Evolutionary conservation across 148 eudicot species (phyloP).

Genomic region (Vaccinium darrowii): DNA sequence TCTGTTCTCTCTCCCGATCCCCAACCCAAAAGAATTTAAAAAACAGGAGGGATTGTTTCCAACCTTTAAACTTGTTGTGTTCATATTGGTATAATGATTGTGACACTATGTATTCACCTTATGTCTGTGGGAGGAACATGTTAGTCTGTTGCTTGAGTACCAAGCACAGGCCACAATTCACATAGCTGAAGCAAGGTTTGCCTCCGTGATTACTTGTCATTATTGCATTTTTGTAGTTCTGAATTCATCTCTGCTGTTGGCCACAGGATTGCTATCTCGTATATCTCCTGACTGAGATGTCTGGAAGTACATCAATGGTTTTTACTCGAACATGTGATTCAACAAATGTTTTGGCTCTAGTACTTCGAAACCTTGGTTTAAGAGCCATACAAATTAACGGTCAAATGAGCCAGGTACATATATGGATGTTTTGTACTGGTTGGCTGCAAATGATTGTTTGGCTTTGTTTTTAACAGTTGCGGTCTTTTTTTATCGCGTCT

Average conservation of each 20-base stretch:
- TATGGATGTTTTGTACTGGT: not conserved
- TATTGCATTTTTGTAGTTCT: not conserved
- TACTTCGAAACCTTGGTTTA: constrained; percentile 84
- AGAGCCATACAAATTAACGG: constrained; percentile 88
- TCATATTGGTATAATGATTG: not conserved
- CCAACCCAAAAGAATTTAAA: not conserved
- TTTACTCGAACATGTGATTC: constrained; percentile 83
- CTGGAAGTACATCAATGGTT: constrained; percentile 74
- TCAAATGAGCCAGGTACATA: constrained; percentile 69
- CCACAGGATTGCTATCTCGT: constrained; percentile 82
- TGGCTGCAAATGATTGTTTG: not conserved
- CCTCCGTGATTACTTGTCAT: not conserved
- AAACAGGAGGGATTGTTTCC: not conserved
- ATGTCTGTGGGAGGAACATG: not conserved
- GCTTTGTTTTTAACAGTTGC: not conserved
- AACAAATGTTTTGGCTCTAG: constrained; percentile 56
- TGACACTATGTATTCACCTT: not conserved
- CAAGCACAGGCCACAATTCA: not conserved
- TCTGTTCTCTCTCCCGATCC: not conserved
- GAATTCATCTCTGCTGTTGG: not conserved
- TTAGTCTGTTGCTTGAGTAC: not conserved
- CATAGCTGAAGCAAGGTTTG: constrained; percentile 1
- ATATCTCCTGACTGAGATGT: constrained; percentile 65
- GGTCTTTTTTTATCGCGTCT: not conserved
- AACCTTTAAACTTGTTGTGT: not conserved